Conservation (phyloP, 1,139 yeast species). For the Pichia sp. region DNA sequence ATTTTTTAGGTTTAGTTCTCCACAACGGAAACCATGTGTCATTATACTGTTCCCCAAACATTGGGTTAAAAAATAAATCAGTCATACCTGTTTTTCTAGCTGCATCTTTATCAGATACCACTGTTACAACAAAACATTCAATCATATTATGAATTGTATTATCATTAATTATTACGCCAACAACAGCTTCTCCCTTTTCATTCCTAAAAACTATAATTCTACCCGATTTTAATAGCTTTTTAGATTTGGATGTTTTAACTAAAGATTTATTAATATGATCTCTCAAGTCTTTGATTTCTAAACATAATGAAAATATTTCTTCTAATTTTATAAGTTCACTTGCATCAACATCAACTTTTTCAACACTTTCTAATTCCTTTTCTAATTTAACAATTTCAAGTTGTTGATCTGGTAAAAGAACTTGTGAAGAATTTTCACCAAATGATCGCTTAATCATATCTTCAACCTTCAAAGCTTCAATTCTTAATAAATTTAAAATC, state of each 20-base stretch:
- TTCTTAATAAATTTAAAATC: conserved; percentile 85
- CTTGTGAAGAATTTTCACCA: conserved; percentile 84
- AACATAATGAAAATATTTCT: conserved; percentile 34
- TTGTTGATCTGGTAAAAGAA: conserved; percentile 81
- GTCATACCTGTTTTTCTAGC: neutral
- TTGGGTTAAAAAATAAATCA: conserved; percentile 23
- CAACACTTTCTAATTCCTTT: conserved; percentile 40
- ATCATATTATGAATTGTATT: neutral
- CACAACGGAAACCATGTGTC: conserved; percentile 29
- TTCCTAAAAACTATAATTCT: conserved; percentile 57
- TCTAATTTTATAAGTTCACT: conserved; percentile 39
- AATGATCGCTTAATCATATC: conserved; percentile 97
- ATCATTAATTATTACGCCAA: conserved; percentile 33
- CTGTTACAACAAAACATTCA: conserved; percentile 9
- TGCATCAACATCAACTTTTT: conserved; percentile 31
- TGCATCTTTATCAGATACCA: neutral
- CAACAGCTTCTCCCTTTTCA: conserved; percentile 34
- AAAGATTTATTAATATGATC: neutral
- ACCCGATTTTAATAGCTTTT: conserved; percentile 34
- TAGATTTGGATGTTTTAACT: conserved; percentile 4
- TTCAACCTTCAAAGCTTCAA: conserved; percentile 90
- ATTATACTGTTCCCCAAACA: conserved; percentile 21
- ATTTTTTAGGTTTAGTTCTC: conserved; percentile 22
- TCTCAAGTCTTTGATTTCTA: neutral
- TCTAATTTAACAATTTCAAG: conserved; percentile 51